Evolutionary conservation across 768 basidiomycete genomes (phyloP).

Genomic region (Mycena floridula): DNA sequence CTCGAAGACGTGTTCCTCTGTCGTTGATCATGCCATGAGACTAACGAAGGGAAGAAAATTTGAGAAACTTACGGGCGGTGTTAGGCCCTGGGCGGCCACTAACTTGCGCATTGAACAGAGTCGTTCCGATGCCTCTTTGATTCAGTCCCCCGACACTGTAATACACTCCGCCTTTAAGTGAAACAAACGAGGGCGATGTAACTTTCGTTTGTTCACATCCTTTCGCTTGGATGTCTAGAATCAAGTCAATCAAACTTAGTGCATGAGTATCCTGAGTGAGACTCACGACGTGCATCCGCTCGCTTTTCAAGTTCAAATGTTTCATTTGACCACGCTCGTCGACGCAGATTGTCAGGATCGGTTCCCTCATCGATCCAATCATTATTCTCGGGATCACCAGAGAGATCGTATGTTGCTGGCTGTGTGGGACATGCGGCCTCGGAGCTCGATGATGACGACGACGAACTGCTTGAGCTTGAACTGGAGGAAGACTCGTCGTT

Average conservation of each 20-base stretch:
- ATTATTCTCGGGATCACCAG: conserved; percentile 4
- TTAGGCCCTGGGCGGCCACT: not conserved
- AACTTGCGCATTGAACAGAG: not conserved
- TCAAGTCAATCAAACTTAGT: not conserved
- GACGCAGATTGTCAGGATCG: not conserved
- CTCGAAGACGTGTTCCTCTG: conserved; percentile 12
- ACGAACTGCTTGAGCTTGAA: not conserved
- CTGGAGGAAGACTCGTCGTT: too few species aligned
- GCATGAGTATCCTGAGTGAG: not conserved
- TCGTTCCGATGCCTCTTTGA: not conserved
- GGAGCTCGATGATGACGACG: not conserved
- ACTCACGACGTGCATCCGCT: not conserved
- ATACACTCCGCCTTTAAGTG: not conserved
- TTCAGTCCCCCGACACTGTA: not conserved
- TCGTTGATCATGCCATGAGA: not conserved
- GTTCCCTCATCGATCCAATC: conserved; percentile 6
- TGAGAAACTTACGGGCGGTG: not conserved
- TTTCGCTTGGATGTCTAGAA: not conserved
- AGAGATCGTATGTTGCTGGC: conserved; percentile 1
- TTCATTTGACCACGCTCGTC: not conserved
- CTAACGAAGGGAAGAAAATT: not conserved
- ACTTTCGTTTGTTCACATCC: not conserved
- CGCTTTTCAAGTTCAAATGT: not conserved
- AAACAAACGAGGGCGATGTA: not conserved
- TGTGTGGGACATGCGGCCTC: not conserved